These are phyloP conservation scores for Venturia aucupariae DNA, from an alignment of 2,329 filamentous ascomycete genomes.

Conservation along the genomic window DNA sequence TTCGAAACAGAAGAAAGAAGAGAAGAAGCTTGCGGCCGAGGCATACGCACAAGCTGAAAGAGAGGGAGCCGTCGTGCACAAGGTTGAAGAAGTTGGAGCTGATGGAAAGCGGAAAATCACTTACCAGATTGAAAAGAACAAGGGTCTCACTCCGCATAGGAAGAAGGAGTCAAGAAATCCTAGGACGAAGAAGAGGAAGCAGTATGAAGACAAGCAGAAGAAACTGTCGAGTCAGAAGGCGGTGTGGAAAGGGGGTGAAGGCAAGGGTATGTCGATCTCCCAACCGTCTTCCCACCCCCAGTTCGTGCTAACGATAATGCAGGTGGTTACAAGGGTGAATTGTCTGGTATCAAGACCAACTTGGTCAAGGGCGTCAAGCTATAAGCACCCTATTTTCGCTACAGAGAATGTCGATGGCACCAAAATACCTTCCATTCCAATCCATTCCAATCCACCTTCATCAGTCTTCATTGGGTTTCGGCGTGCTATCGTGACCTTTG, in stretches of 20 bases:
- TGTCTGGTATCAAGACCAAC: conserved; percentile 90
- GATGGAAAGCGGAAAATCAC: conserved; percentile 90
- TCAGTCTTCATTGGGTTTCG: not conserved
- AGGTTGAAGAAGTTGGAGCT: conserved; percentile 60
- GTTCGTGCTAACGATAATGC: conserved; percentile 59
- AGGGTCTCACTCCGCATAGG: conserved; percentile 78
- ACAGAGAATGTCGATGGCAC: not conserved
- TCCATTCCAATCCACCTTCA: not conserved
- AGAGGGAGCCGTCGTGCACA: conserved; percentile 52
- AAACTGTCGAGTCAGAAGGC: conserved; percentile 82
- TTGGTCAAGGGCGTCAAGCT: conserved; percentile 91
- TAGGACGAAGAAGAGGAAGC: conserved; percentile 94
- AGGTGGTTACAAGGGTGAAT: conserved; percentile 82
- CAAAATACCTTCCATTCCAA: not conserved
- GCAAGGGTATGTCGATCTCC: conserved; percentile 66
- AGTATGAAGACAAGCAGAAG: conserved; percentile 95
- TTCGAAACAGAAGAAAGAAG: conserved; percentile 58
- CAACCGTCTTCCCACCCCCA: not conserved
- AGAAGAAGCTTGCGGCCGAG: conserved; percentile 59
- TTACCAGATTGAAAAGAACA: conserved; percentile 95
- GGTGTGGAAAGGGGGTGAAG: conserved; percentile 77
- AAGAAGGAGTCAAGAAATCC: conserved; percentile 95
- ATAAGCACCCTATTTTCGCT: not conserved
- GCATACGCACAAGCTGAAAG: conserved; percentile 46
- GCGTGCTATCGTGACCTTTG: not conserved